Percentiles rank a stretch among this genome's conserved stretches.
Evolutionary conservation across 257 asterid species (phyloP).

Genomic region (Nicotiana obtusifolia): DNA sequence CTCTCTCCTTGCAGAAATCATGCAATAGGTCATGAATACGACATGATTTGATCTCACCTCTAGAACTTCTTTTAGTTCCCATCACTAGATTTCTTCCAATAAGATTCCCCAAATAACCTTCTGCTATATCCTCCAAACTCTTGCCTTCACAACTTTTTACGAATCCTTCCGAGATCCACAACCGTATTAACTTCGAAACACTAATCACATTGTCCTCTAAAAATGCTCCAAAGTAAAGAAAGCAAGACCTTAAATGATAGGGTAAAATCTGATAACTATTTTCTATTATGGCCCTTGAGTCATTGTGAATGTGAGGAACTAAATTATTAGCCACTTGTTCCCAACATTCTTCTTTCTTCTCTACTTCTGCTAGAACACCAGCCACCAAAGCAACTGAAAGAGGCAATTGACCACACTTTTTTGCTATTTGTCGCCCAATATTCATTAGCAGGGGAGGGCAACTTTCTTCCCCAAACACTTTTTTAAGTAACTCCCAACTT

Average conservation of each 20-base stretch:
- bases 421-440: neutral
- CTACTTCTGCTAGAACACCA: conserved; percentile 4
- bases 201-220: neutral
- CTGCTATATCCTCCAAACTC: conserved; percentile 18
- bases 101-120: conserved; percentile 15
- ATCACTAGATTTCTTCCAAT: conserved; percentile 11
- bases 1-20: conserved; percentile 7
- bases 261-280: conserved; percentile 16
- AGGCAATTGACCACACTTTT: neutral
- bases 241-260: conserved; percentile 6
- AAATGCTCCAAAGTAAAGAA: conserved; percentile 18
- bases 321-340: neutral
- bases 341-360: neutral
- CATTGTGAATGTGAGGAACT: neutral
- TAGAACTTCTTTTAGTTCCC: neutral
- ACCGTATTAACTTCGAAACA: neutral
- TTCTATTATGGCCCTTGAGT: neutral
- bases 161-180: conserved; percentile 25
- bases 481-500: neutral
- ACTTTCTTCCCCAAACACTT: neutral
- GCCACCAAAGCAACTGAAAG: conserved; percentile 7
- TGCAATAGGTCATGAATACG: conserved; percentile 13
- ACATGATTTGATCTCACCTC: conserved; percentile 8
- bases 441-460: neutral
- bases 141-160: neutral